These are phyloP conservation scores for Cystobasidium ongulense DNA, from an alignment of 768 basidiomycete species.

Conservation along the genomic window DNA sequence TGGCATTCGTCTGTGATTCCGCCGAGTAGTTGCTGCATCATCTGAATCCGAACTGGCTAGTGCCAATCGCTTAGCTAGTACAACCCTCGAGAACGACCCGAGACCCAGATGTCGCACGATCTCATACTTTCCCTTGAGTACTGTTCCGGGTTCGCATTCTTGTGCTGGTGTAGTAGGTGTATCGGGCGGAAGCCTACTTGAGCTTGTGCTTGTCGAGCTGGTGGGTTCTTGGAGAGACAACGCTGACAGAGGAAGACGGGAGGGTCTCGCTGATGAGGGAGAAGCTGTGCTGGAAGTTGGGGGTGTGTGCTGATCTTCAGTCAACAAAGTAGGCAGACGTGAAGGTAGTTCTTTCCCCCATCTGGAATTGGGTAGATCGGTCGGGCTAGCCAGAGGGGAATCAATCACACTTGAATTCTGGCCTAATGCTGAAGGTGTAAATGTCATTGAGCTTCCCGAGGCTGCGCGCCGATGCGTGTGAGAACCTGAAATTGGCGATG, in stretches of 20 bases:
- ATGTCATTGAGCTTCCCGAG: background rate
- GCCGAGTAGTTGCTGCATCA: background rate
- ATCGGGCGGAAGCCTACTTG: background rate
- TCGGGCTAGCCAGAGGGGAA: slow-evolving; percentile 17
- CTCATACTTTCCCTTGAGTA: slow-evolving; percentile 21
- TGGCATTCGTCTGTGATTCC: background rate
- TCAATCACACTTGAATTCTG: background rate
- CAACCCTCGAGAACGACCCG: slow-evolving; percentile 68
- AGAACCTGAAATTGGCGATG: background rate
- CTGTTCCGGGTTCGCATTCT: slow-evolving; percentile 9
- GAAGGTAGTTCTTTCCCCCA: slow-evolving; percentile 8
- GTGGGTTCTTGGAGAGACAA: background rate
- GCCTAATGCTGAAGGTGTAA: background rate
- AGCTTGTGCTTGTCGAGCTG: background rate
- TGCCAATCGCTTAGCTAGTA: slow-evolving; percentile 54
- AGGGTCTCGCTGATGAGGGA: background rate
- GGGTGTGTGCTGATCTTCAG: background rate
- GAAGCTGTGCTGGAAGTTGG: background rate
- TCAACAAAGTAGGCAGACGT: slow-evolving; percentile 13
- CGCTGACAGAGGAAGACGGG: background rate
- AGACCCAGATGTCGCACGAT: slow-evolving; percentile 57
- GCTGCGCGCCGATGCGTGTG: background rate
- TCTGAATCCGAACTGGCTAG: background rate
- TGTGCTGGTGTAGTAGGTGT: background rate
- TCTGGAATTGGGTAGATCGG: slow-evolving; percentile 5